phyloP scores from a whole-genome alignment of 148 eudicot genomes.

The Agrostemma githago region DNA sequence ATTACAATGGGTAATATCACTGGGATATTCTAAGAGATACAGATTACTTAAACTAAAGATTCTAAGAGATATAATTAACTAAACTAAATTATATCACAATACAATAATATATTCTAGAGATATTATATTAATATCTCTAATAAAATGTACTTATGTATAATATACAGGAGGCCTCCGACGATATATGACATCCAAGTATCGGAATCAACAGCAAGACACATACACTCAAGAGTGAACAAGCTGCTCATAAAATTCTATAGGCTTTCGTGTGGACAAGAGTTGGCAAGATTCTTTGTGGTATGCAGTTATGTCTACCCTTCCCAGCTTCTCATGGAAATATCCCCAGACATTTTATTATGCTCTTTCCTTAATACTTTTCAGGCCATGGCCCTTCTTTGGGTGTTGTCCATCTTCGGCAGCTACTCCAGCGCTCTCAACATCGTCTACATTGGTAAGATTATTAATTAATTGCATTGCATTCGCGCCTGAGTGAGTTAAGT shows the following conservation, averaged over 20 bases:
- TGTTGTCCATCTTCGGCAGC: conserved; percentile 49
- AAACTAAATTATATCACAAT: no score
- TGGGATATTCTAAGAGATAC: no score
- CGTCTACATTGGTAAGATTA: conserved; percentile 44
- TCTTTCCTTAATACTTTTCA: conserved; percentile 23
- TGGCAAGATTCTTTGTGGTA: conserved; percentile 50
- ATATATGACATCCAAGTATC: conserved; percentile 36
- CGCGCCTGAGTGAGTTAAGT: no score
- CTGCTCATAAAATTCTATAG: conserved; percentile 31
- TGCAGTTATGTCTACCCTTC: conserved; percentile 12
- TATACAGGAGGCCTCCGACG: conserved; percentile 61
- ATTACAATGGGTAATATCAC: no score
- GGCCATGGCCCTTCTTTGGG: conserved; percentile 49
- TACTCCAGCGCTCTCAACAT: conserved; percentile 56
- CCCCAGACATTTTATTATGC: conserved; percentile 20
- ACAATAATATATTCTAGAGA: no score
- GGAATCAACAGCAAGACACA: conserved; percentile 40
- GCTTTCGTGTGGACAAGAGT: conserved; percentile 54
- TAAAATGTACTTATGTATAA: no score
- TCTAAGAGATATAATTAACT: no score
- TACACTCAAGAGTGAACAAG: conserved; percentile 34
- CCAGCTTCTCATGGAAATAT: conserved; percentile 16
- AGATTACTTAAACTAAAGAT: no score
- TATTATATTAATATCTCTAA: no score
- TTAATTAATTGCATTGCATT: no score